Base-by-base conservation (phyloP, 2,329 filamentous ascomycete genomes). In the Aspergillus fijiensis region DNA sequence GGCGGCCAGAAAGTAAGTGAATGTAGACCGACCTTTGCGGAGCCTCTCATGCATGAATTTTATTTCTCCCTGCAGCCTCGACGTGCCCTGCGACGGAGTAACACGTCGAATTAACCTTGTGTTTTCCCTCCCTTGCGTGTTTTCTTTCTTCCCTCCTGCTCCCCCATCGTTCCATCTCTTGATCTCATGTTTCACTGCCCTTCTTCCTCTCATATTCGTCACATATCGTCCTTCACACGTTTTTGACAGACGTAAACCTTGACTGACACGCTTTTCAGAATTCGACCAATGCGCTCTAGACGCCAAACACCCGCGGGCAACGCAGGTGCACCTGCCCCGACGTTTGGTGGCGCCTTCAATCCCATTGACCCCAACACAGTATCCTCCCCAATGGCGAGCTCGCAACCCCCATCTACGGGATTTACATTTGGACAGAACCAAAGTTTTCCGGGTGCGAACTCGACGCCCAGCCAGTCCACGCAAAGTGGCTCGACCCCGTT, bases 1-100 rank as follows among this genome's bases (percentile, higher is more conserved):
- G 72, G 82, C 83, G 33, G 74, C 72, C 61, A 79, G 83, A 75
- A 84, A 80, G 83, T 85, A 76, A 79, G 83, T 84, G 51, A 63
- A 63, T 64, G 58, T 54, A 66, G 62, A 58, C 63, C 51, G 60
- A 57, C 61, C 47, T 60, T 66, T 62, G 51, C 62, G 54, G 56
- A 31, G 58, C 63, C 54, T 45, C 57, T 59, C 23, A 65, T 64
- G 53, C 53, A 55, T 48, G 42, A 60, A 33, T 64, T 65, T 33
- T 33, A 25, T 33, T 48, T 27, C 49, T 51, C 54, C 39, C 49
- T 61, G 54, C 57, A 57, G 50, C 51, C 49, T 25, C 33, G 45
- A 58, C 60, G 47, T 50, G 61, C 52, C 47, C 27, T 49, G 53
- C 25, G 53, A 47, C 19, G 25, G 27, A 21, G 27, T 19, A 19